Evolutionary conservation across 345 rosid genomes (phyloP).

Genomic region (Hypericum androsaemum): DNA sequence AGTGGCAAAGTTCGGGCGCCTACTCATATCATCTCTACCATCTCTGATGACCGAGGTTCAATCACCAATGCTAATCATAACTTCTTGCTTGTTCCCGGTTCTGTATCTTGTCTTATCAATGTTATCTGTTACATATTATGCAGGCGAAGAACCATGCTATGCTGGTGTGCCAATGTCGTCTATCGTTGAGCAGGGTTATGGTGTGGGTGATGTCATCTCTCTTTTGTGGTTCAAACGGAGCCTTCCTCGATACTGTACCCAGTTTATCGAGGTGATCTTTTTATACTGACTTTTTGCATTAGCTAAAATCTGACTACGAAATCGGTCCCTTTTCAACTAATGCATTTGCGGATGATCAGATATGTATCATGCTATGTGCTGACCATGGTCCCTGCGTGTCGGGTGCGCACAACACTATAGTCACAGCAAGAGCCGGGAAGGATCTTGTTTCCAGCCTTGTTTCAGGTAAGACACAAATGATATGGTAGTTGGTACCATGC

Average conservation of each 20-base stretch:
- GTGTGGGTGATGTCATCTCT: slow-evolving; percentile 95
- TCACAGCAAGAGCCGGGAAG: slow-evolving; percentile 98
- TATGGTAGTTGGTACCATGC: background rate
- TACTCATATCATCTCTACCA: slow-evolving; percentile 91
- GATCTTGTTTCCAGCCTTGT: slow-evolving; percentile 97
- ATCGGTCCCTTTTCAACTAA: slow-evolving; percentile 4
- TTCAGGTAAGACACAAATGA: slow-evolving; percentile 35
- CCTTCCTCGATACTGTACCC: slow-evolving; percentile 91
- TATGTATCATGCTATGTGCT: slow-evolving; percentile 94
- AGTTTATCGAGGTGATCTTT: slow-evolving; percentile 67
- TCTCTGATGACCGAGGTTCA: slow-evolving; percentile 91
- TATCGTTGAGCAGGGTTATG: slow-evolving; percentile 78
- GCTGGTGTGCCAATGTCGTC: slow-evolving; percentile 99
- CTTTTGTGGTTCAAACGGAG: slow-evolving; percentile 96
- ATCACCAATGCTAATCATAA: slow-evolving; percentile 1
- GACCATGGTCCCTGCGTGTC: slow-evolving; percentile 98
- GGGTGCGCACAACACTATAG: slow-evolving; percentile 92
- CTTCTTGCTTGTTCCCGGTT: background rate
- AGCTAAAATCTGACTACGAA: background rate
- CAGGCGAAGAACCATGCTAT: slow-evolving; percentile 98
- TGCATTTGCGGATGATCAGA: slow-evolving; percentile 37
- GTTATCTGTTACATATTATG: slow-evolving; percentile 9
- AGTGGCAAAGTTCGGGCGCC: slow-evolving; percentile 97
- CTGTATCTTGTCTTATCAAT: slow-evolving; percentile 1
- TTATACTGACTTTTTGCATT: background rate